Evolutionary conservation across 148 eudicot genomes (phyloP), one percentile per base, ranked within the genome.

Genomic region (Linanthus parryae): DNA sequence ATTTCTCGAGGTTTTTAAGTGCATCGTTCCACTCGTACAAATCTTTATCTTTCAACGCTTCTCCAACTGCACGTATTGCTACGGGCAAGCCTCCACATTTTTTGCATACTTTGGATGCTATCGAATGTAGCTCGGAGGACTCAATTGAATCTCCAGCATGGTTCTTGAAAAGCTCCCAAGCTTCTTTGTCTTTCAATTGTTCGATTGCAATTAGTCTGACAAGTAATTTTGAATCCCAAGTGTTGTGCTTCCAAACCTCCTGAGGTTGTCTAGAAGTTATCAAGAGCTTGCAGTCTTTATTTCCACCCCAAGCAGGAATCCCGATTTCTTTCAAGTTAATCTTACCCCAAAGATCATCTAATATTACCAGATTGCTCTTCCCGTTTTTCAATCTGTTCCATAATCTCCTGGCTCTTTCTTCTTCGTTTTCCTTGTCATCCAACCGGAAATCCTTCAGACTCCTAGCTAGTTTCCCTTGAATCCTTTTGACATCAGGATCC

Each of bases 41-140:
- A 4, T 9, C 10, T 30, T 44, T 26, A 14, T 3, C 18, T 39
- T 37, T 22, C 14, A 66, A 13, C 18, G 64, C 55, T 7, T 3
- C 45, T 8, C 55, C 60, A 20, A 59, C 34, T 15, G 65, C 52
- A 24, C 3, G 12, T 13, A 66, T 48, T 0, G 62, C 54, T 0
- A 66, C 8, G 0, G 71, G 64, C 21, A 66, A 44, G n/a, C 70
- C 54, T 35, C 15, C 35, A 13, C 59, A 59, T 37, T 39, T 14
- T 2, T 26, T 0, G 10, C 54, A 54, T 12, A 59, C 60, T 17
- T 29, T 1, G 7, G 2, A 1, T 4, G 30, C 55, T 0, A 44
- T 0, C 1, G 40, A 16, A 0, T 30, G 0, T 3, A 58, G 2
- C 8, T 5, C 19, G 1, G 26, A 8, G 21, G 34, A 17, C 9